A percentile compares a stretch with the other conserved stretches of the same genome.
These are phyloP conservation scores for Raffaelea albimanens DNA, from an alignment of 2,329 filamentous ascomycete species.

Conservation along the genomic window DNA sequence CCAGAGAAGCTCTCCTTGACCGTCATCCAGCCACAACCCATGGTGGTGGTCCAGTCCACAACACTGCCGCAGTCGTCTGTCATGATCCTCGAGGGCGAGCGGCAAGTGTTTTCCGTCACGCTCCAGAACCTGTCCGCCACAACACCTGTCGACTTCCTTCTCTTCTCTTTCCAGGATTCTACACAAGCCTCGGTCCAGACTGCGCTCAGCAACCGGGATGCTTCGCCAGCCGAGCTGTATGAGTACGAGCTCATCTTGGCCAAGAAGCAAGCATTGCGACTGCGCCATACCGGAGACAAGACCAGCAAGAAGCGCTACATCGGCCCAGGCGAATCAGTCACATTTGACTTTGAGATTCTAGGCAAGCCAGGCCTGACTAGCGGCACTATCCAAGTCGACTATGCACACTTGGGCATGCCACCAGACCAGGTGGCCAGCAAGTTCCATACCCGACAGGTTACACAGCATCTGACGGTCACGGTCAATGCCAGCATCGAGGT, in stretches of 20 bases:
- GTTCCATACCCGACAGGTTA: conserved; percentile 78
- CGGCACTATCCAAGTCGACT: conserved; percentile 75
- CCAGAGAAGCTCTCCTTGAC: conserved; percentile 51
- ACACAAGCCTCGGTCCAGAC: conserved; percentile 69
- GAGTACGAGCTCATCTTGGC: conserved; percentile 76
- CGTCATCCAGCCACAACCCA: conserved; percentile 71
- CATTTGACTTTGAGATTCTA: conserved; percentile 74
- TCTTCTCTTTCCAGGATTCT: conserved; percentile 86
- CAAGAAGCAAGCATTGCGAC: conserved; percentile 59
- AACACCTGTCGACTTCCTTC: conserved; percentile 70
- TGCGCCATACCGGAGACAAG: conserved; percentile 22
- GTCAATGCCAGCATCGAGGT: conserved; percentile 88
- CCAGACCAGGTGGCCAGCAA: conserved; percentile 58
- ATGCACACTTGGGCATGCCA: conserved; percentile 66
- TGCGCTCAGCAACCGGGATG: conserved; percentile 66
- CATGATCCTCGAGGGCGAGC: conserved; percentile 90
- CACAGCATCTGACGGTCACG: conserved; percentile 73
- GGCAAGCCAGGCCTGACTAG: conserved; percentile 78
- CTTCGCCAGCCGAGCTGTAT: conserved; percentile 69
- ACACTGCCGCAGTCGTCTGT: conserved; percentile 75
- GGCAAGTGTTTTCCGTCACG: conserved; percentile 65
- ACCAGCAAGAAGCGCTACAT: conserved; percentile 41
- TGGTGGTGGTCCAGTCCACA: conserved; percentile 64
- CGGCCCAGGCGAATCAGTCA: conserved; percentile 54
- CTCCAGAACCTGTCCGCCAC: conserved; percentile 64